Evolutionary conservation across 108 stramenopile genomes (phyloP).

Genomic region (Discostella stelligeroides): DNA sequence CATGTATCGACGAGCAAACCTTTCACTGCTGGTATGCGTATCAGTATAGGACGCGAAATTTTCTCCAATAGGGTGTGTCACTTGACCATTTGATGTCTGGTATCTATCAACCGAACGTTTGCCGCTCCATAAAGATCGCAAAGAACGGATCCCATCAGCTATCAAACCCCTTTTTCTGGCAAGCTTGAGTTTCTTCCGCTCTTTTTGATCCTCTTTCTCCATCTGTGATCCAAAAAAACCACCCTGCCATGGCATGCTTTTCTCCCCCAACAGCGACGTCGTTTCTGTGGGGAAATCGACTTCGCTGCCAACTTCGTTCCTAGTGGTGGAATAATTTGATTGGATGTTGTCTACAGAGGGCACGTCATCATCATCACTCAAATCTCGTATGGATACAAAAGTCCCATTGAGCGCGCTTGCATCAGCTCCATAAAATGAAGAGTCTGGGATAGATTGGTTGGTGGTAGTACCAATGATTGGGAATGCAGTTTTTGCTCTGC

Average conservation of each 20-base stretch:
- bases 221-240: constrained; percentile 49
- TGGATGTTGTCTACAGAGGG: constrained; percentile 41
- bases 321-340: constrained; percentile 21
- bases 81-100: constrained; percentile 7
- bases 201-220: constrained; percentile 51
- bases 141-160: constrained; percentile 23
- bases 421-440: constrained; percentile 47
- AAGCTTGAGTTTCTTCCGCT: no score
- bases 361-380: constrained; percentile 51
- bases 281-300: constrained; percentile 32
- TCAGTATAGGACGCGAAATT: constrained; percentile 13
- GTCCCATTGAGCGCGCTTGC: constrained; percentile 46
- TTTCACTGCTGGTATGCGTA: background rate
- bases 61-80: constrained; percentile 35
- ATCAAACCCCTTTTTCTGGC: constrained; percentile 21
- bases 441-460: background rate
- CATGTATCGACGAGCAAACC: constrained; percentile 13
- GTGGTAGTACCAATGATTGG: background rate
- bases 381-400: constrained; percentile 49
- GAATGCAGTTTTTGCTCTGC: constrained; percentile 9
- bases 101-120: background rate
- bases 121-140: constrained; percentile 9
- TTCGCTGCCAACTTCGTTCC: no score
- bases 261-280: constrained; percentile 29
- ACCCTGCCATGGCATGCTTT: constrained; percentile 40